Base-by-base conservation (phyloP, 1,284 basidiomycete genomes). In the Cystobasidium pallidum region DNA sequence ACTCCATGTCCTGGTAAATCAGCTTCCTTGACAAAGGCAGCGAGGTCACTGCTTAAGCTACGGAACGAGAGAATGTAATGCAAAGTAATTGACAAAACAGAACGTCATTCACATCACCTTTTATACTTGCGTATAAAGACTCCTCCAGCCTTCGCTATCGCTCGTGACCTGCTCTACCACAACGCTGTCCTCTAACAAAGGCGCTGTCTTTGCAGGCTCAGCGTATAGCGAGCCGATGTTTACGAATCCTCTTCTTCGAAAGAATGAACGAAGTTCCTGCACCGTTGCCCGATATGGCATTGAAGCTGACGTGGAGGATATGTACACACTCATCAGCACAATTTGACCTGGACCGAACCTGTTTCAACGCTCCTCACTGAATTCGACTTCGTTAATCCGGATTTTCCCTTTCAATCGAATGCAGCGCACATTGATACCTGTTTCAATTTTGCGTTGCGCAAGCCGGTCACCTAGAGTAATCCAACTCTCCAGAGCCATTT, bases 1-100 rank as follows among this genome's bases (percentile, higher is more conserved):
- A 77, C 66, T 70, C 75, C 17, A 75, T 75, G 74, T 57, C 43
- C 10, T 64, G 41, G 24, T 64, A 64, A 41, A 32, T 26, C 39
- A 41, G 43, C 3, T 45, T 3, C 36, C 6, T 39, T 45, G 11
- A 17, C 43, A 45, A 52, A 26, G 17, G 21, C 21, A 51, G 21
- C 2, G 4, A 7, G 7, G 49, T 51, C 4, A 11, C 6, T 24
- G 3, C 15, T 24, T 28, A 51, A 51, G 49, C 21, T 24, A 51
- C 21, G 49, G 15, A 6, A 51, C 8, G 15, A 24, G 17, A 7
- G 36, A 39, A 15, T 51, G 49, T 24, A 24, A 51, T 24, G 24
- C 7, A 21, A 19, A 47, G n/a, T 19, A 30, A 39, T 13, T 39
- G 36, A 13, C 36, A 39, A n/a, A 45, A 45, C 43, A 15, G 15